Evolutionary conservation across 2,329 filamentous ascomycete genomes (phyloP).

Genomic region (Graphilbum sp.): DNA sequence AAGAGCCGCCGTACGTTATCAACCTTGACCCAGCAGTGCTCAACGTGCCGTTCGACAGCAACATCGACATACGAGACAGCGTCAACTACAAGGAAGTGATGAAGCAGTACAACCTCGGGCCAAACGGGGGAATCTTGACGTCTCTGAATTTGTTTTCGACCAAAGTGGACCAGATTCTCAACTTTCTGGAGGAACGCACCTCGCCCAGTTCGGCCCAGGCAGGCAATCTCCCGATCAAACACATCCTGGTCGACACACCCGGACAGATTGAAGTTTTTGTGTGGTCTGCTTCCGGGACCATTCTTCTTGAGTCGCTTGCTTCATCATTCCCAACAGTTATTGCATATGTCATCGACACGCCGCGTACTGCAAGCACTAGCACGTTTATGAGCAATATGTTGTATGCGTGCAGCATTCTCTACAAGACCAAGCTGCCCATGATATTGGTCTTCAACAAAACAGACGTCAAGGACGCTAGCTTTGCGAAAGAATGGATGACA

Average conservation of each 20-base stretch:
- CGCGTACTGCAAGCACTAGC: conserved; percentile 77
- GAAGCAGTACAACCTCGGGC: conserved; percentile 96
- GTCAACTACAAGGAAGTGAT: conserved; percentile 99
- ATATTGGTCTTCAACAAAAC: conserved; percentile 99
- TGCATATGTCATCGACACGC: conserved; percentile 94
- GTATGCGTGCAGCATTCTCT: conserved; percentile 94
- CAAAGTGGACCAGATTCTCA: conserved; percentile 90
- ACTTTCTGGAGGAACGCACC: conserved; percentile 77
- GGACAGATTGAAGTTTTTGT: conserved; percentile 99
- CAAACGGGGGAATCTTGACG: conserved; percentile 92
- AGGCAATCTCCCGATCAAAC: conserved; percentile 48
- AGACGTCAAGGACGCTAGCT: conserved; percentile 77
- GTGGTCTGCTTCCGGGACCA: conserved; percentile 90
- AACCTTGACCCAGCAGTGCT: conserved; percentile 94
- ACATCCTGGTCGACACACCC: conserved; percentile 88
- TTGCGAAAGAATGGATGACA: conserved; percentile 98
- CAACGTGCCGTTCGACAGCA: conserved; percentile 85
- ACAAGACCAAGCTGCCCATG: conserved; percentile 98
- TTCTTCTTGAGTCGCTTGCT: conserved; percentile 81
- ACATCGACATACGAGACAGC: conserved; percentile 96
- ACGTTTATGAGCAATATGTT: conserved; percentile 99
- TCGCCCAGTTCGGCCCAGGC: conserved; percentile 43
- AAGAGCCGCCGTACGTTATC: conserved; percentile 78
- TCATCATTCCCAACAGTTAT: conserved; percentile 93
- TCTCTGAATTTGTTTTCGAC: conserved; percentile 93